A percentile compares a stretch with the other conserved stretches of the same genome.
Conservation (phyloP, 2,329 filamentous ascomycete genomes). For the Talaromyces funiculosus region DNA sequence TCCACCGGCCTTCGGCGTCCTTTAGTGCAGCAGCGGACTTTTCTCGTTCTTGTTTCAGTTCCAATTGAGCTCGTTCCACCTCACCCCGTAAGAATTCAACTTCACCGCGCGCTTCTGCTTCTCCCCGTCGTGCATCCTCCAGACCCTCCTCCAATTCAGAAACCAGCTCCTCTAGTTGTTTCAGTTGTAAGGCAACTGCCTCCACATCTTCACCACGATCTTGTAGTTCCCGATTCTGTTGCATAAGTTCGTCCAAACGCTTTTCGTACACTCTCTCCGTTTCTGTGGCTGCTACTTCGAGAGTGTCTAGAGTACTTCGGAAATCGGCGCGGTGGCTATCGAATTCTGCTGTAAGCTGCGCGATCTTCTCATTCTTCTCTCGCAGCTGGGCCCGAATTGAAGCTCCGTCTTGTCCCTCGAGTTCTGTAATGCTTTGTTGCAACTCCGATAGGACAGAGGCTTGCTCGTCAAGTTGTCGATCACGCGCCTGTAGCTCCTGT, state of each 20-base stretch:
- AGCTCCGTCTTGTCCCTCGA: constrained; percentile 69
- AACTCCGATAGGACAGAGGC: constrained; percentile 77
- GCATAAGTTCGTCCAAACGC: constrained; percentile 56
- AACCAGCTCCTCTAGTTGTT: constrained; percentile 91
- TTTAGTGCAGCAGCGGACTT: constrained; percentile 62
- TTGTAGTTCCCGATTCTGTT: constrained; percentile 76
- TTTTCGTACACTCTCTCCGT: constrained; percentile 88
- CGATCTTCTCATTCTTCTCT: constrained; percentile 96
- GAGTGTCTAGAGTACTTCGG: constrained; percentile 89
- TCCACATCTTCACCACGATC: constrained; percentile 85
- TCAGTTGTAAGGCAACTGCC: constrained; percentile 81
- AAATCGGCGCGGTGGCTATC: constrained; percentile 94
- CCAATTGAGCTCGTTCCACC: constrained; percentile 82
- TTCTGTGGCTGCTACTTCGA: constrained; percentile 92
- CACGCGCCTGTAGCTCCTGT: constrained; percentile 71
- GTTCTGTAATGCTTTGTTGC: constrained; percentile 78
- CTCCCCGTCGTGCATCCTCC: constrained; percentile 87
- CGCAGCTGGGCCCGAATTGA: constrained; percentile 76
- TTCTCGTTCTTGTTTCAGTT: constrained; percentile 81
- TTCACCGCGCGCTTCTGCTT: constrained; percentile 91
- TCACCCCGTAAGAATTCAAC: constrained; percentile 94
- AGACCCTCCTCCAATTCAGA: constrained; percentile 95
- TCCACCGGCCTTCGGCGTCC: constrained; percentile 41
- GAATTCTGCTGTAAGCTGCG: constrained; percentile 87
- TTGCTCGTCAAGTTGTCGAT: constrained; percentile 84